These are phyloP conservation scores for Abelmoschus esculentus DNA, from an alignment of 345 rosid genomes.

Conservation along the genomic window DNA sequence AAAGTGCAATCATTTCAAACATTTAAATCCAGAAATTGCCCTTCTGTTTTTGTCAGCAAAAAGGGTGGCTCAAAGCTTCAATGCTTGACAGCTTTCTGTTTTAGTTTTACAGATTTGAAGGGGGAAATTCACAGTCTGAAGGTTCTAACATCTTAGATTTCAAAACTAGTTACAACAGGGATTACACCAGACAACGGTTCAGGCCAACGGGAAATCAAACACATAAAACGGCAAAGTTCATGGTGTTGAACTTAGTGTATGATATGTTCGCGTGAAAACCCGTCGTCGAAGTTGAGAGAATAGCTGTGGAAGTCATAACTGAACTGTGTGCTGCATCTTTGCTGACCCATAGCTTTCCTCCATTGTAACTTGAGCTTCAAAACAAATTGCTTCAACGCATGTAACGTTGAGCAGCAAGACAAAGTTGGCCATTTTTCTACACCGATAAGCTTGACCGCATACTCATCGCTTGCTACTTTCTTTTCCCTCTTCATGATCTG, in stretches of 20 bases:
- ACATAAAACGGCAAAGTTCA: not conserved
- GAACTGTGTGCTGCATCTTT: slow-evolving; percentile 22
- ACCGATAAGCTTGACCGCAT: not conserved
- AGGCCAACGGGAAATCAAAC: not conserved
- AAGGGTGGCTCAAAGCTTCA: not conserved
- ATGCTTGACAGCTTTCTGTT: not conserved
- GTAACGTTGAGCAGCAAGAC: slow-evolving; percentile 16
- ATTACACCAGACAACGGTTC: too few species aligned
- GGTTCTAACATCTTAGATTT: not conserved
- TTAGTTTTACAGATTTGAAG: too few species aligned
- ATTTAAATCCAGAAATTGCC: not conserved
- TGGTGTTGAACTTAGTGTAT: not conserved
- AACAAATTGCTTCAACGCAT: slow-evolving; percentile 23
- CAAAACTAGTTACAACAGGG: not conserved
- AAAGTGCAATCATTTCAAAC: not conserved
- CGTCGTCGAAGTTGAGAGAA: slow-evolving; percentile 38
- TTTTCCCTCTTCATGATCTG: slow-evolving; percentile 16
- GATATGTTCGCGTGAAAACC: slow-evolving; percentile 8
- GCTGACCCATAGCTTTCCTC: slow-evolving; percentile 18
- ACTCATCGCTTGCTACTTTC: slow-evolving; percentile 16
- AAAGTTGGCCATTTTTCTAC: not conserved
- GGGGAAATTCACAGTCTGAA: not conserved
- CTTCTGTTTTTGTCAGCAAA: not conserved
- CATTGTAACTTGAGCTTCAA: slow-evolving; percentile 35
- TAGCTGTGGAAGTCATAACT: slow-evolving; percentile 36